Evolutionary conservation across 176 grass and related monocot genomes (phyloP), one percentile per base, ranked within the genome.

Genomic region (Rhynchospora breviuscula): DNA sequence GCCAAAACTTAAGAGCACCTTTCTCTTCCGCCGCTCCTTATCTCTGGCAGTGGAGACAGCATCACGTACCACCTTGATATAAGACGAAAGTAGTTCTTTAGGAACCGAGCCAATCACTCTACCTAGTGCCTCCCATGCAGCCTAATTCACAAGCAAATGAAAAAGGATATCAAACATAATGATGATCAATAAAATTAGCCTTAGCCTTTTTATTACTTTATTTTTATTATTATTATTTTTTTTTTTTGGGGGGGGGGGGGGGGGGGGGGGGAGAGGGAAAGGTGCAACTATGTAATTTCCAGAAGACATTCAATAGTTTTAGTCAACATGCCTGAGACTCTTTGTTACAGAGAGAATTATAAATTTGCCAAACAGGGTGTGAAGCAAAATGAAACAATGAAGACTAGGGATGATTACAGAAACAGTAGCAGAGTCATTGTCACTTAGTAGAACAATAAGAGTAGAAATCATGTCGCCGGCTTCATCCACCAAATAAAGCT

Each of bases 1-100:
- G 31, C 35, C 19, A 5, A 62, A 80, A 80, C 12, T 62, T 63
- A 46, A 19, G n/a, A 84, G 17, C 59, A 93, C 96, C 92, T 98
- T 98, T 89, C 89, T 85, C 87, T 88, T 98, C 85, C 96, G 91
- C 62, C 93, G 89, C 49, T 95, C 96, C 88, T 98, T 98, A 88
- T 98, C 93, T 91, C 93, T 93, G 31, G 96, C 96, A 17, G 96
- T 95, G 81, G 93, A 98, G 51, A 98, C 77, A 88, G 96, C 90
- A 93, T 98, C 96, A 4, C 93, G 92, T 25, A 98, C 91, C 85
- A 98, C 22, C 89, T 95, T 98, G 74, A 98, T 98, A 86, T 93
- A 92, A 8, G 92, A 87, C 52, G 93, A 89, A 18, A 98, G 90
- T 57, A 91, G 82, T 87, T 98, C 96, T 86, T 98, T 98, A 6